Evolutionary conservation across 768 basidiomycete genomes (phyloP).

Genomic region (Boletus rex-veris): DNA sequence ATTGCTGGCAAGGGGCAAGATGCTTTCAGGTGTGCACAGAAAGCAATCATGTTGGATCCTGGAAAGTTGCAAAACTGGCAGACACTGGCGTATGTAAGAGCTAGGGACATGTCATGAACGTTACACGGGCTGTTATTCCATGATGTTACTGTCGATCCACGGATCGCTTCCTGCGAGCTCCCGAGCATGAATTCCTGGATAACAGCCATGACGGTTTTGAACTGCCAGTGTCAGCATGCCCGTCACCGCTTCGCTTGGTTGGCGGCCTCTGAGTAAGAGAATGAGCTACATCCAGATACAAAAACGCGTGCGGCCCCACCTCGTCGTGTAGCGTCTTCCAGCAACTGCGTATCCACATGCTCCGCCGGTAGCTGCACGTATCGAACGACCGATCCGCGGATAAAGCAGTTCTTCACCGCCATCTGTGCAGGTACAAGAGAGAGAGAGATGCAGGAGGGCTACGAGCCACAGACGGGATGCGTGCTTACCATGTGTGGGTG

Average conservation of each 20-base stretch:
- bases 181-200: not conserved
- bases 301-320: slow-evolving; percentile 47
- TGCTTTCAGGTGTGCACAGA: slow-evolving; percentile 50
- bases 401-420: slow-evolving; percentile 99
- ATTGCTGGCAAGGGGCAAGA: slow-evolving; percentile 37
- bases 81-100: slow-evolving; percentile 53
- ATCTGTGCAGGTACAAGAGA: slow-evolving; percentile 50
- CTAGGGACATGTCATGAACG: slow-evolving; percentile 22
- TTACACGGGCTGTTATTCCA: slow-evolving; percentile 3
- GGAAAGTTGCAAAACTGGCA: slow-evolving; percentile 54
- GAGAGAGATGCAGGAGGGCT: not conserved
- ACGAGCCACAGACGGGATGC: not conserved
- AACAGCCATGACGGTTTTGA: not conserved
- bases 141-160: not conserved
- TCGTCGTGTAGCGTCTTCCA: slow-evolving; percentile 96
- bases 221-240: not conserved
- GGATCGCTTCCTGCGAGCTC: not conserved
- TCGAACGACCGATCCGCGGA: slow-evolving; percentile 95
- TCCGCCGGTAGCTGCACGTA: slow-evolving; percentile 94
- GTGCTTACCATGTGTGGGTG: slow-evolving; percentile 92
- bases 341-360: slow-evolving; percentile 89
- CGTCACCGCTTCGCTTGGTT: slow-evolving; percentile 39
- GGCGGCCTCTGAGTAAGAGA: slow-evolving; percentile 35
- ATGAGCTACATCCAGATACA: slow-evolving; percentile 2
- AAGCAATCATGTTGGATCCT: slow-evolving; percentile 54